These are phyloP conservation scores for Xanthoconium separans DNA, from an alignment of 1,284 basidiomycete genomes.

Conservation along the genomic window DNA sequence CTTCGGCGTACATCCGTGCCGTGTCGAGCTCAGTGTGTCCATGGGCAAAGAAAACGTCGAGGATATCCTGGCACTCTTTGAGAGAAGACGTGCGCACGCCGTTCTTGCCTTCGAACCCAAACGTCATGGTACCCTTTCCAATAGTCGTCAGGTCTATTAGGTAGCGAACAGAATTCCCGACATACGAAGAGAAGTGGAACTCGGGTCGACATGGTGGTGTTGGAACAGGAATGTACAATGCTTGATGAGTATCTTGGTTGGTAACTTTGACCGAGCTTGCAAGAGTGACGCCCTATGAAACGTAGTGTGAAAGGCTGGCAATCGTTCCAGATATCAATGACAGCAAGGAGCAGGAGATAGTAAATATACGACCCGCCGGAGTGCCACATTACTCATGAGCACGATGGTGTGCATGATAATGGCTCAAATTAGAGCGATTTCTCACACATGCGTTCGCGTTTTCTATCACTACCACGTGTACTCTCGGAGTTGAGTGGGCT, in stretches of 20 bases:
- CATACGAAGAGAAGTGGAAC: conserved; percentile 41
- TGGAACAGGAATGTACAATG: not conserved
- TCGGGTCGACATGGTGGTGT: conserved; percentile 26
- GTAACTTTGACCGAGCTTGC: not conserved
- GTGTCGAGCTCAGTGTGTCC: conserved; percentile 51
- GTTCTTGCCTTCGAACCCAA: conserved; percentile 44
- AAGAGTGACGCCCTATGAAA: not conserved
- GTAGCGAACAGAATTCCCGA: not conserved
- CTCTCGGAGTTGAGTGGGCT: too few species aligned
- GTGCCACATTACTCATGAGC: too few species aligned
- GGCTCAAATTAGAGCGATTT: too few species aligned
- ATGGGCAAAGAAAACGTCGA: conserved; percentile 44
- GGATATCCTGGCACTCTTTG: conserved; percentile 42
- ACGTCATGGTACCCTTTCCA: conserved; percentile 48
- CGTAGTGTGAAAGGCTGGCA: not conserved
- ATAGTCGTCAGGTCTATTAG: not conserved
- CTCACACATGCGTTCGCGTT: too few species aligned
- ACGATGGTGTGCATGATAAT: too few species aligned
- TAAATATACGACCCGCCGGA: not conserved
- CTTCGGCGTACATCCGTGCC: conserved; percentile 47
- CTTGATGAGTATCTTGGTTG: not conserved
- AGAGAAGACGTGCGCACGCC: conserved; percentile 41
- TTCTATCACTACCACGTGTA: too few species aligned
- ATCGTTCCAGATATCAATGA: not conserved
- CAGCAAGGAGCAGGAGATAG: not conserved